phyloP scores from a whole-genome alignment of 129 eudicot species.

The Centella asiatica region DNA sequence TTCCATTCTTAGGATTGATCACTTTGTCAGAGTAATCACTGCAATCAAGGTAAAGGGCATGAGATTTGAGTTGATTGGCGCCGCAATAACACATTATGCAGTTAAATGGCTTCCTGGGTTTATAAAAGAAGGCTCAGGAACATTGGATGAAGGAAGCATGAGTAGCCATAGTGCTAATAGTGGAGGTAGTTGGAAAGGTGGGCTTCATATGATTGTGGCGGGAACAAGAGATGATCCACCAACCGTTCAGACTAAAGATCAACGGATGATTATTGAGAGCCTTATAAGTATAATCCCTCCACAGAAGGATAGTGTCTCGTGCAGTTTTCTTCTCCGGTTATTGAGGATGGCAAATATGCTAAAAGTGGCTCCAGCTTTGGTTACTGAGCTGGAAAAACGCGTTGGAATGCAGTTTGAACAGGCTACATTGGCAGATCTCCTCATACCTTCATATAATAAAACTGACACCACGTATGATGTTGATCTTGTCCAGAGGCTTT shows the following conservation, averaged over 20 bases:
- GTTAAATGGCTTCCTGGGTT: slow-evolving; percentile 70
- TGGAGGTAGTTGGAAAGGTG: slow-evolving; percentile 61
- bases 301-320: slow-evolving; percentile 66
- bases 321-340: slow-evolving; percentile 73
- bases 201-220: slow-evolving; percentile 65
- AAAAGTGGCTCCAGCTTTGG: slow-evolving; percentile 74
- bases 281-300: slow-evolving; percentile 87
- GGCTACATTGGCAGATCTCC: slow-evolving; percentile 73
- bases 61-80: slow-evolving; percentile 61
- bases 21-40: slow-evolving; percentile 73
- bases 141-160: slow-evolving; percentile 36
- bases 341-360: slow-evolving; percentile 60
- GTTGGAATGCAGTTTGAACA: slow-evolving; percentile 96
- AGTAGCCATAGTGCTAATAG: slow-evolving; percentile 21
- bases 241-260: slow-evolving; percentile 49
- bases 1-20: slow-evolving; percentile 69
- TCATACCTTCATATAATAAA: slow-evolving; percentile 60
- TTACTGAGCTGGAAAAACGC: slow-evolving; percentile 81
- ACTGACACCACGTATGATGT: slow-evolving; percentile 65
- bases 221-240: slow-evolving; percentile 36
- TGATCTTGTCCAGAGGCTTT: slow-evolving; percentile 74
- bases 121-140: slow-evolving; percentile 41
- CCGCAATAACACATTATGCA: slow-evolving; percentile 64
- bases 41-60: slow-evolving; percentile 83
- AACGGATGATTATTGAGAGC: slow-evolving; percentile 71